phyloP scores from a whole-genome alignment of 148 eudicot species.

The Vaccinium vitisidaea region DNA sequence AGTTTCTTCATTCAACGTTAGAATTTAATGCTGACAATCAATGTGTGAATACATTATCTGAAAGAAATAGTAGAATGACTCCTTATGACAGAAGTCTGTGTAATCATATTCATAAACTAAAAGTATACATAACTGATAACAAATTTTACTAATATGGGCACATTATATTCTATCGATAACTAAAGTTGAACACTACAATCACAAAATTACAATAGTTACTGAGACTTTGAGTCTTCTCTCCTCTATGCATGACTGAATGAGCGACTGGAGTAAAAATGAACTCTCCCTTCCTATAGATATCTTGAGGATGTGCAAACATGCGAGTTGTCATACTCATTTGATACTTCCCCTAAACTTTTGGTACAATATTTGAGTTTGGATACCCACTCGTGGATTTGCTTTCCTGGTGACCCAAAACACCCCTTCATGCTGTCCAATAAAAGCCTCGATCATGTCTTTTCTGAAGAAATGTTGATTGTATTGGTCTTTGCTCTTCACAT shows the following conservation, averaged over 20 bases:
- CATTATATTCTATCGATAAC: not conserved
- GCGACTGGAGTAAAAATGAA: not conserved
- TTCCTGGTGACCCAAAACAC: not conserved
- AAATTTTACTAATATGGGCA: not conserved
- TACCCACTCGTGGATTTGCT: not conserved
- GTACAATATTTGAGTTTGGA: not conserved
- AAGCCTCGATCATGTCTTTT: slow-evolving; percentile 4
- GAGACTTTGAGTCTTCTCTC: too few relatives aligned
- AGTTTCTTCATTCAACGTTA: not conserved
- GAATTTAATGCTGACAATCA: not conserved
- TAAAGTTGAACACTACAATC: not conserved
- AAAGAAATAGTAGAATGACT: not conserved
- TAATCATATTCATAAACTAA: not conserved
- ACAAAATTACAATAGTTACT: not conserved
- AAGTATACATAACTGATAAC: not conserved
- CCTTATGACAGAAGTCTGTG: not conserved
- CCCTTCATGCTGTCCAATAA: not conserved
- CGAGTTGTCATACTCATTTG: not conserved
- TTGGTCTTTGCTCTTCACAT: slow-evolving; percentile 7
- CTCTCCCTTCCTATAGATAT: not conserved
- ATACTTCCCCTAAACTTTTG: not conserved
- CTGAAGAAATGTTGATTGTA: not conserved
- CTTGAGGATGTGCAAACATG: not conserved
- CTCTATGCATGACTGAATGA: not conserved
- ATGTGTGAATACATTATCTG: not conserved